Percentiles rank a stretch among this genome's conserved stretches.
These are phyloP conservation scores for Platanus orientalis DNA, from an alignment of 164 flowering plant genomes.

Conservation along the genomic window DNA sequence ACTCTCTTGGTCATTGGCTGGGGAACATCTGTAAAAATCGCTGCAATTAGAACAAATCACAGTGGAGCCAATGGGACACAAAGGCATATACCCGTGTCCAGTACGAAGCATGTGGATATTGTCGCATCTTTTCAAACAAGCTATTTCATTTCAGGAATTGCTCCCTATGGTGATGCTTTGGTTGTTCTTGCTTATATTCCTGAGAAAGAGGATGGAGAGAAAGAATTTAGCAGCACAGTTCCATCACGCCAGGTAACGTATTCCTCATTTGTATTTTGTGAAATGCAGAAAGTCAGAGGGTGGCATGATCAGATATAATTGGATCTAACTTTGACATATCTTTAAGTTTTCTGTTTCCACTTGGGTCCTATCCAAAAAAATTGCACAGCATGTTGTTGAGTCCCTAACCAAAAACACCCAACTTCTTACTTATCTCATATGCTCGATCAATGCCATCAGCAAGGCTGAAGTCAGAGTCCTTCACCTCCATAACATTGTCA, in stretches of 20 bases:
- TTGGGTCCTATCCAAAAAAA: too few species aligned
- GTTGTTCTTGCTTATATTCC: conserved; percentile 94
- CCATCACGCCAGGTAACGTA: conserved; percentile 78
- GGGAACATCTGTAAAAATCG: conserved; percentile 95
- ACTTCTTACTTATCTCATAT: too few species aligned
- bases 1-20: conserved; percentile 89
- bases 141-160: conserved; percentile 94
- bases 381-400: too few species aligned
- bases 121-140: conserved; percentile 97
- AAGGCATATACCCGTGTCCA: conserved; percentile 41
- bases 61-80: conserved; percentile 60
- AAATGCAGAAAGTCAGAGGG: too few species aligned
- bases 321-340: too few species aligned
- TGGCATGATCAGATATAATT: too few species aligned
- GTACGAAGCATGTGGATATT: conserved; percentile 78
- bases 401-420: too few species aligned
- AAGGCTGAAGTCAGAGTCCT: too few species aligned
- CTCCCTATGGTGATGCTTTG: conserved; percentile 96
- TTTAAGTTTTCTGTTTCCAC: too few species aligned
- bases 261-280: neutral
- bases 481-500: too few species aligned
- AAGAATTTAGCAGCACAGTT: conserved; percentile 61
- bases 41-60: conserved; percentile 52
- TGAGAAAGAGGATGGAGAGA: conserved; percentile 78
- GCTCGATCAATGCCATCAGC: too few species aligned